Evolutionary conservation across 169 alveolate genomes (phyloP), one percentile per base, ranked within the genome.

Genomic region (Eimeria acervulina): DNA sequence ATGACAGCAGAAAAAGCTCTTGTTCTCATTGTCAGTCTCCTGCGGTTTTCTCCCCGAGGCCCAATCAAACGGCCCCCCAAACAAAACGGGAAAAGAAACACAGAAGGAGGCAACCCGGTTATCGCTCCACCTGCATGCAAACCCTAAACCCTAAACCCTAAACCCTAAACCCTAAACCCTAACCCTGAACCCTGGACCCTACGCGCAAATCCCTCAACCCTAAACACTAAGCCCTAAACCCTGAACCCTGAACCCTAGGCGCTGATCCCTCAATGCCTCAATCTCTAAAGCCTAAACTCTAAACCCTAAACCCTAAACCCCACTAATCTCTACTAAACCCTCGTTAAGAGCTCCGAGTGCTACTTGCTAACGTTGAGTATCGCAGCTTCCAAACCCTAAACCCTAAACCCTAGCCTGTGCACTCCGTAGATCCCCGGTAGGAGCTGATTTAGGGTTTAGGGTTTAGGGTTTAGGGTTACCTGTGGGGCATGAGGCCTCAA

Each of bases 31-130:
- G 36, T 26, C 31, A 89, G 52, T 26, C 31, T 47, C 19, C 68
- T 26, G 40, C 95, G 44, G 33, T 89, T 63, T 28, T 23, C 40
- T 23, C 95, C 95, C 4, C 13, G 21, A 4, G 95, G 95, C 15
- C 95, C 95, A 23, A 89, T 63, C 31, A 89, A 47, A 0, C 95
- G 85, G 15, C 95, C 95, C 8, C 95, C 95, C 17, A 89, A 51
- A 6, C 33, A 44, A 63, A 17, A 70, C 23, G 95, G 95, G n/a
- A 63, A 15, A 40, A 89, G 59, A 51, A 89, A 89, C 74, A 40
- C 88, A 23, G 33, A 42, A 13, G 42, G 66, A 13, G 70, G 88
- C 2, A 47, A 63, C 7, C 38, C 26, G 70, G 31, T 89, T 31
- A 19, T 40, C 6, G 26, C 88, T 4, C 23, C 68, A 19, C 88